A percentile compares a stretch with the other conserved stretches of the same genome.
phyloP scores from a whole-genome alignment of 2,329 filamentous ascomycete species.

The Sporothrix brunneoviolacea region DNA sequence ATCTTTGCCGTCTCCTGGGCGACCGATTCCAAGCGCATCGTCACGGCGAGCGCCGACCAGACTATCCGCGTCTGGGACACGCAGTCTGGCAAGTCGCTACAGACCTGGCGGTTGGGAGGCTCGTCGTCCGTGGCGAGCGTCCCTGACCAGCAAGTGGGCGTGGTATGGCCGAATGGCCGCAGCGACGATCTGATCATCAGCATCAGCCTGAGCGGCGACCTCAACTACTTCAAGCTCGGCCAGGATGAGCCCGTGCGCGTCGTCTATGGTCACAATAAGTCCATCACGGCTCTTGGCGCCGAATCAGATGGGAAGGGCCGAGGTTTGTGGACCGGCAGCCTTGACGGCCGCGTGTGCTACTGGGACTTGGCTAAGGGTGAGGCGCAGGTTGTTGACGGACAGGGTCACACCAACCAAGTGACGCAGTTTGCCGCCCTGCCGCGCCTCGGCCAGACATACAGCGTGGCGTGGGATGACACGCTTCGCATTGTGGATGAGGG shows the following conservation, averaged over 20 bases:
- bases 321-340: slow-evolving; percentile 82
- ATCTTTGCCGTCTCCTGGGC: slow-evolving; percentile 92
- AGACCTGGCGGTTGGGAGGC: slow-evolving; percentile 79
- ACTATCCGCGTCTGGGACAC: slow-evolving; percentile 93
- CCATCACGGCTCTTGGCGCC: slow-evolving; percentile 68
- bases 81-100: slow-evolving; percentile 66
- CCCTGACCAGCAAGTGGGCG: slow-evolving; percentile 84
- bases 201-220: slow-evolving; percentile 77
- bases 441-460: slow-evolving; percentile 61
- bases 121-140: slow-evolving; percentile 61
- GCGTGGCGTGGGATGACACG: slow-evolving; percentile 90
- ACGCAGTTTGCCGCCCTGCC: slow-evolving; percentile 63
- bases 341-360: slow-evolving; percentile 76
- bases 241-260: slow-evolving; percentile 61
- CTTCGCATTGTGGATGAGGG: slow-evolving; percentile 71
- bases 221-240: slow-evolving; percentile 79
- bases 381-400: slow-evolving; percentile 68
- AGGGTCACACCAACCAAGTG: slow-evolving; percentile 79
- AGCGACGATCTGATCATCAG: slow-evolving; percentile 85
- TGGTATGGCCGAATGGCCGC: slow-evolving; percentile 79
- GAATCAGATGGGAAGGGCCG: slow-evolving; percentile 49
- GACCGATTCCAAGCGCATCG: slow-evolving; percentile 75
- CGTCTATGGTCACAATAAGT: slow-evolving; percentile 85
- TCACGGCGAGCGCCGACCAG: slow-evolving; percentile 88
- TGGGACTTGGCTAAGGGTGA: slow-evolving; percentile 72